Conservation (phyloP, 2,329 filamentous ascomycete species). For the Teratosphaeria destructans region DNA sequence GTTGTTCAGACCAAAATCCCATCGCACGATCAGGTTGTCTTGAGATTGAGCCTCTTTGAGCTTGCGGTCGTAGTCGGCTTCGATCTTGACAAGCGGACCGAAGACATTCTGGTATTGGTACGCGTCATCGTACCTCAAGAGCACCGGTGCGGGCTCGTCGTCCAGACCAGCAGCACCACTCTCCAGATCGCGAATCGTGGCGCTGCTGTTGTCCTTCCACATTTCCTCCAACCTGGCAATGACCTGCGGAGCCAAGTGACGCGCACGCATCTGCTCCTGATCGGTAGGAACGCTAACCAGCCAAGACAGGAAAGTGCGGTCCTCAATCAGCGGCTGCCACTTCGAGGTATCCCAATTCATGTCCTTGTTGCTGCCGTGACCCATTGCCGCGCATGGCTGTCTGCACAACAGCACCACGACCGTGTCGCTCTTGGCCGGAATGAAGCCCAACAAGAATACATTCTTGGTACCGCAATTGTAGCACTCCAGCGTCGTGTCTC, state of each 20-base stretch:
- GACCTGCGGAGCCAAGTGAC: slow-evolving; percentile 85
- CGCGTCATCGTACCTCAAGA: slow-evolving; percentile 90
- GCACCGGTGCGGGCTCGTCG: slow-evolving; percentile 85
- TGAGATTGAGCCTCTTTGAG: slow-evolving; percentile 97
- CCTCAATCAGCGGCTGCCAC: slow-evolving; percentile 96
- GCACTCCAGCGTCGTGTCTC: slow-evolving; percentile 93
- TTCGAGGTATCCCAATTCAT: slow-evolving; percentile 99
- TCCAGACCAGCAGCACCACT: slow-evolving; percentile 75
- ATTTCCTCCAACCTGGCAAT: slow-evolving; percentile 95
- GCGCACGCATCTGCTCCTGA: slow-evolving; percentile 87
- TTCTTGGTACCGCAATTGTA: slow-evolving; percentile 99
- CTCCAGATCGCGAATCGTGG: slow-evolving; percentile 83
- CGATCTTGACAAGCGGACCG: slow-evolving; percentile 94
- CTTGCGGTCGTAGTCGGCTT: slow-evolving; percentile 98
- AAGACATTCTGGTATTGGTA: slow-evolving; percentile 99
- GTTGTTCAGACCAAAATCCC: slow-evolving; percentile 93
- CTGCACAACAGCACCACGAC: slow-evolving; percentile 94
- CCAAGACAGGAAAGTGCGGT: slow-evolving; percentile 90
- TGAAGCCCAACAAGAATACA: slow-evolving; percentile 93
- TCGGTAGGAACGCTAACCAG: slow-evolving; percentile 82
- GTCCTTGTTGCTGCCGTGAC: slow-evolving; percentile 80
- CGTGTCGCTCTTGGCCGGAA: slow-evolving; percentile 95
- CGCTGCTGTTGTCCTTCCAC: slow-evolving; percentile 91
- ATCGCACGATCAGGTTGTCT: slow-evolving; percentile 85
- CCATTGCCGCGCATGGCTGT: slow-evolving; percentile 87